Percentiles rank a stretch among this genome's conserved stretches.
phyloP scores from a whole-genome alignment of 164 flowering plant species.

The Platanus orientalis region DNA sequence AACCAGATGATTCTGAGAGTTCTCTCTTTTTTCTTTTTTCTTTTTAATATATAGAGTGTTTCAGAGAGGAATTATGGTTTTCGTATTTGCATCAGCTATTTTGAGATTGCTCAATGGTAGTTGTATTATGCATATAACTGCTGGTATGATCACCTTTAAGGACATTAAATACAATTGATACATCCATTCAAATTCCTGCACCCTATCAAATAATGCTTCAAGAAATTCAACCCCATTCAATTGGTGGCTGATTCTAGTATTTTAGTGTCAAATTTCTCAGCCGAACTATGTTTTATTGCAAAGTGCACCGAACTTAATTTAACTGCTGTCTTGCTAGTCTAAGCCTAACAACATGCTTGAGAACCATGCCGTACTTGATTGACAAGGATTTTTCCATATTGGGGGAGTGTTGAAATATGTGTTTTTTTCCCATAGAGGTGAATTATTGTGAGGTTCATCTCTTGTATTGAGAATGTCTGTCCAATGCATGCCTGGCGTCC shows the following conservation, averaged over 20 bases:
- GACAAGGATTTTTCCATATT: conserved; percentile 78
- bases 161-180: too few relatives aligned
- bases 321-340: conserved; percentile 46
- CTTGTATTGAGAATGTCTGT: conserved; percentile 72
- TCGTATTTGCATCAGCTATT: neutral
- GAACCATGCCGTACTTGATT: conserved; percentile 73
- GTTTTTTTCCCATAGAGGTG: conserved; percentile 67
- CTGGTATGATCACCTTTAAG: neutral
- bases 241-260: too few relatives aligned
- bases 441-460: conserved; percentile 70
- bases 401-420: conserved; percentile 63
- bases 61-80: neutral
- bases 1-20: neutral
- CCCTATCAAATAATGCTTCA: too few relatives aligned
- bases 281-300: too few relatives aligned
- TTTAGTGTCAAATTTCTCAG: too few relatives aligned
- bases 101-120: neutral
- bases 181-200: too few relatives aligned
- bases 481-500: conserved; percentile 93
- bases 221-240: too few relatives aligned
- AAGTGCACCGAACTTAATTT: too few relatives aligned
- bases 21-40: too few relatives aligned
- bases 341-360: conserved; percentile 86
- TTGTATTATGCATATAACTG: neutral
- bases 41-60: conserved; percentile 1